phyloP scores from a whole-genome alignment of 2,329 filamentous ascomycete species.

The Xylariomycetidae sp. region DNA sequence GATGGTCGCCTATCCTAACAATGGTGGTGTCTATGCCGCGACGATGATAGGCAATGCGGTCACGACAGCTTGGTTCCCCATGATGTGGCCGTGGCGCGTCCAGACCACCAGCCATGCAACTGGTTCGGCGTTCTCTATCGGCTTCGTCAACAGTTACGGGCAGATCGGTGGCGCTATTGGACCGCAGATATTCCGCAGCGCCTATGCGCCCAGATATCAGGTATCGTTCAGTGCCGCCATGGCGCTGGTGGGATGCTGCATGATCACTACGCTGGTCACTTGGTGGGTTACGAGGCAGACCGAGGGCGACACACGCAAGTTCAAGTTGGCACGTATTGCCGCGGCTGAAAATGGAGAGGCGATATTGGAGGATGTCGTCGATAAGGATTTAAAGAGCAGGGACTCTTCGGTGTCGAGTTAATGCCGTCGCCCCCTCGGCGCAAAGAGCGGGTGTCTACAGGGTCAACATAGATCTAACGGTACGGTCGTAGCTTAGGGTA shows the following conservation, averaged over 20 bases:
- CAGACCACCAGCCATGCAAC: slow-evolving; percentile 42
- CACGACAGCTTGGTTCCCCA: slow-evolving; percentile 38
- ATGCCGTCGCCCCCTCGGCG: too few species aligned
- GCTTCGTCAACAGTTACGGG: slow-evolving; percentile 45
- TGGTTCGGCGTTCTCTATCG: slow-evolving; percentile 45
- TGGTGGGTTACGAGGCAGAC: slow-evolving; percentile 42
- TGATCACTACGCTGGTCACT: slow-evolving; percentile 33
- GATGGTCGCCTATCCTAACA: slow-evolving; percentile 39
- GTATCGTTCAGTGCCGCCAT: slow-evolving; percentile 39
- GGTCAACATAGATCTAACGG: too few species aligned
- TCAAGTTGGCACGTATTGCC: slow-evolving; percentile 36
- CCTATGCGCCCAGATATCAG: slow-evolving; percentile 41
- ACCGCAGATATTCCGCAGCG: slow-evolving; percentile 40
- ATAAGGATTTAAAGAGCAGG: slow-evolving; percentile 30
- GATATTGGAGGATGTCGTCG: slow-evolving; percentile 40
- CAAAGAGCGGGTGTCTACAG: too few species aligned
- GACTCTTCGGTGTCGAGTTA: too few species aligned
- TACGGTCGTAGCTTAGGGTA: too few species aligned
- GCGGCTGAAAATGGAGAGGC: slow-evolving; percentile 36
- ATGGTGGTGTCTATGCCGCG: slow-evolving; percentile 41
- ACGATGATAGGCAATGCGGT: slow-evolving; percentile 40
- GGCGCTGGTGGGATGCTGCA: slow-evolving; percentile 38
- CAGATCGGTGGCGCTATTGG: slow-evolving; percentile 45
- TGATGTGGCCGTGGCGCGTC: slow-evolving; percentile 50
- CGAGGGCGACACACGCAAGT: slow-evolving; percentile 38